These are phyloP conservation scores for Sclerotinia nivalis DNA, from an alignment of 2,329 filamentous ascomycete species.

Conservation along the genomic window DNA sequence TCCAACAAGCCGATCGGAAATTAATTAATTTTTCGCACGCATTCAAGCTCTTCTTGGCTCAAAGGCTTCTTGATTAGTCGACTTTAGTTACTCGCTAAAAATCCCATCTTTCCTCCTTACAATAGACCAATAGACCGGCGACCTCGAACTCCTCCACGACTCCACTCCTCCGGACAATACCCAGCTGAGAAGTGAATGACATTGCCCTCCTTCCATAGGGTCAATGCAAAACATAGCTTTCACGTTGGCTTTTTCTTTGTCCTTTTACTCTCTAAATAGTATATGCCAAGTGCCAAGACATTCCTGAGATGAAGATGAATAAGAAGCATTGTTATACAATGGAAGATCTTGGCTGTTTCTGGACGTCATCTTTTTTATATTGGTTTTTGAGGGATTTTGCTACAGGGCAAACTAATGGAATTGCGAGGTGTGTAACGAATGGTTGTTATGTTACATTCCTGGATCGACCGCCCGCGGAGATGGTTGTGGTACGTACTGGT, in stretches of 20 bases:
- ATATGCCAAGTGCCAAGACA: not conserved
- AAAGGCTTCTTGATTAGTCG: not conserved
- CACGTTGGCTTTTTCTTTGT: constrained; percentile 8
- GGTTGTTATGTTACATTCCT: not conserved
- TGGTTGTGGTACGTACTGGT: no score
- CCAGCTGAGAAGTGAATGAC: constrained; percentile 8
- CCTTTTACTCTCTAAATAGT: no score
- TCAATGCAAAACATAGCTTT: not conserved
- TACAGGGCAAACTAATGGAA: no score
- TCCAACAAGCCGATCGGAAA: not conserved
- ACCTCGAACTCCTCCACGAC: not conserved
- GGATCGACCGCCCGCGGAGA: not conserved
- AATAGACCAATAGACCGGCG: not conserved
- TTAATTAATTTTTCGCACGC: not conserved
- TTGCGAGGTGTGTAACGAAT: not conserved
- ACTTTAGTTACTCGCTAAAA: not conserved
- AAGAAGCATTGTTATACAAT: no score
- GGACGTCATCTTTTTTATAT: no score
- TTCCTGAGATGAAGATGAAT: not conserved
- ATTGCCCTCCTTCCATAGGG: constrained; percentile 9
- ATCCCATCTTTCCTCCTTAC: not conserved
- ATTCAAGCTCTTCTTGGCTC: not conserved
- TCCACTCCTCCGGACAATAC: no score
- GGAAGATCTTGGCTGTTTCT: no score
- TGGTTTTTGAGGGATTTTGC: not conserved